Conservation (phyloP, 306 rosid species). For the Neltuma alba region DNA sequence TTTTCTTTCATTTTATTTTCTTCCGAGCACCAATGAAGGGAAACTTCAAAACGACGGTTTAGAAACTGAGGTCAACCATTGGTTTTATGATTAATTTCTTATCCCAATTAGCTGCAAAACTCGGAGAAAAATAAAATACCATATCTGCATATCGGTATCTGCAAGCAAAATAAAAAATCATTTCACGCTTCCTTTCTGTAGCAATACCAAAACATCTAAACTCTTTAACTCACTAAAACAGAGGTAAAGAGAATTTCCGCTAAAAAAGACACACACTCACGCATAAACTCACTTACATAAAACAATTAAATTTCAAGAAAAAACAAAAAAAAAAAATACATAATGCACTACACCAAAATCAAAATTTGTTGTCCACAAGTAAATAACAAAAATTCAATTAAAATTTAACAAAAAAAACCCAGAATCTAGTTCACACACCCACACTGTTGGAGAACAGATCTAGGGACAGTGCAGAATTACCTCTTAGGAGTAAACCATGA, state of each 20-base stretch:
- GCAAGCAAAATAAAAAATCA: not conserved
- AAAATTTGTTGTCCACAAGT: not conserved
- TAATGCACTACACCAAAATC: not conserved
- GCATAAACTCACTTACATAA: constrained; percentile 2
- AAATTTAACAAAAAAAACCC: not conserved
- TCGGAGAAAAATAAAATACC: not conserved
- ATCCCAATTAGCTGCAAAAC: not conserved
- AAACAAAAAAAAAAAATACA: not conserved
- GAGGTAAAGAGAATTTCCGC: not conserved
- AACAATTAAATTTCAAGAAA: constrained; percentile 15
- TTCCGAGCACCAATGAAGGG: not conserved
- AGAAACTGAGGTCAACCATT: not conserved
- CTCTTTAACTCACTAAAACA: not conserved
- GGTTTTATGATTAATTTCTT: not conserved
- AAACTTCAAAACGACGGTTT: not conserved
- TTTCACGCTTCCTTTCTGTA: not conserved
- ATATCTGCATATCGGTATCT: not conserved
- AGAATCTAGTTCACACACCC: constrained; percentile 2
- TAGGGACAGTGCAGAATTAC: constrained; percentile 31
- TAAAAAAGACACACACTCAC: not conserved
- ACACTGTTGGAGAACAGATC: constrained; percentile 32
- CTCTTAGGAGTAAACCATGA: constrained; percentile 90
- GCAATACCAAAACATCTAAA: not conserved
- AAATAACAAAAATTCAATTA: constrained; percentile 22
- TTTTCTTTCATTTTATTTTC: not conserved